Conservation (phyloP, 345 rosid species). For the Nephelium lappaceum region DNA sequence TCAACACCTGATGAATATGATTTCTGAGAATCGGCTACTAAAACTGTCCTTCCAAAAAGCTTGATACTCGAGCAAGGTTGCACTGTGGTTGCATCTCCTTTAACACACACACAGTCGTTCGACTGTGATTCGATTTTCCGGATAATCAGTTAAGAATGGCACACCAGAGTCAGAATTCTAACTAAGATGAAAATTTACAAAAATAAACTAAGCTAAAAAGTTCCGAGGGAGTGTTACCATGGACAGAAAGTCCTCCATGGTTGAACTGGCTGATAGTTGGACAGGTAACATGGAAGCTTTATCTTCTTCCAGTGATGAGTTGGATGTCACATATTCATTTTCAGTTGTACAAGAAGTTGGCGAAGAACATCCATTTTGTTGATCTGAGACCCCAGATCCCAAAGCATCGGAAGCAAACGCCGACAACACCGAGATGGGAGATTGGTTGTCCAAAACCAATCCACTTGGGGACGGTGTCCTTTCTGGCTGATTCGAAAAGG, state of each 20-base stretch:
- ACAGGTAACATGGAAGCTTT: constrained; percentile 25
- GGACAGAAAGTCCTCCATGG: constrained; percentile 19
- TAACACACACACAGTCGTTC: constrained; percentile 12
- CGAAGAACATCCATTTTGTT: constrained; percentile 52
- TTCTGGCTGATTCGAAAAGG: constrained; percentile 32
- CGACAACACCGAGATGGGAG: constrained; percentile 70
- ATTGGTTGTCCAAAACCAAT: constrained; percentile 42
- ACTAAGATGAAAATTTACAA: not conserved
- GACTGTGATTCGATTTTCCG: constrained; percentile 37
- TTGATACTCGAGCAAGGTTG: constrained; percentile 45
- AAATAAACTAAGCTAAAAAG: constrained; percentile 2
- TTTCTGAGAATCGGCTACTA: constrained; percentile 37
- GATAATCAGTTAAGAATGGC: not conserved
- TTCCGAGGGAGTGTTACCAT: constrained; percentile 18
- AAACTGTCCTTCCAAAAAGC: constrained; percentile 69
- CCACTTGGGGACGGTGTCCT: constrained; percentile 44
- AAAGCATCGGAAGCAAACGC: constrained; percentile 38
- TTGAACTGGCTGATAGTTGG: constrained; percentile 19
- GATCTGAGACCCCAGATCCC: constrained; percentile 47
- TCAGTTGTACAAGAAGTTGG: constrained; percentile 63
- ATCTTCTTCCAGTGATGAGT: constrained; percentile 30
- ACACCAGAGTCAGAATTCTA: not conserved
- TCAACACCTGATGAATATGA: constrained; percentile 17
- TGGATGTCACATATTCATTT: constrained; percentile 37
- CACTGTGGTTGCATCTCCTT: constrained; percentile 20